Percentiles rank a stretch among this genome's conserved stretches.
These are phyloP conservation scores for Leersia perrieri DNA, from an alignment of 176 grass and related monocot genomes.

Conservation along the genomic window DNA sequence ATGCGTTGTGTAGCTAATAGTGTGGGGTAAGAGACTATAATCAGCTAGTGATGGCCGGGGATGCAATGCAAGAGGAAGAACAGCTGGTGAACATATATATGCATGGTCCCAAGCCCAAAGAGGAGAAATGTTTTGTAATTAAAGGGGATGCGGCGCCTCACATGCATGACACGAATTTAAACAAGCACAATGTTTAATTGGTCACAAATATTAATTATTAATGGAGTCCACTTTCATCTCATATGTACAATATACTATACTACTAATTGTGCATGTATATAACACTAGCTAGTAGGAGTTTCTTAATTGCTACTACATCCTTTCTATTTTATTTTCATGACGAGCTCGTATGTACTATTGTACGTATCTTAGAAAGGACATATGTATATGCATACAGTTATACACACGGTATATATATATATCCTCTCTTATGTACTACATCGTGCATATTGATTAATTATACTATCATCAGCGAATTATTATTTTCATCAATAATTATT, in stretches of 20 bases:
- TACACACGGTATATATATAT: neutral
- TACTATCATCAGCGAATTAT: neutral
- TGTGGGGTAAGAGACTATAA: conserved; percentile 27
- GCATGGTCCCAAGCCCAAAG: conserved; percentile 38
- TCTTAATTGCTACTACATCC: neutral
- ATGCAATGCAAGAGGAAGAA: conserved; percentile 24
- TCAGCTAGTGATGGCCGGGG: neutral
- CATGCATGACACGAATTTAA: conserved; percentile 27
- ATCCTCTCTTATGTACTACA: neutral
- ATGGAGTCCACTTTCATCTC: neutral
- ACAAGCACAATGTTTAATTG: conserved; percentile 18
- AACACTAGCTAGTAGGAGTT: too few relatives aligned
- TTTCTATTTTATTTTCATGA: neutral
- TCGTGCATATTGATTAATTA: neutral
- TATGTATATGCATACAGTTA: neutral
- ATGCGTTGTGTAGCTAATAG: conserved; percentile 16
- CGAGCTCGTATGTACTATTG: neutral
- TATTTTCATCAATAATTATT: neutral
- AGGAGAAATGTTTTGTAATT: neutral
- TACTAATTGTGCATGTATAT: neutral
- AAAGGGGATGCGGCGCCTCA: conserved; percentile 15
- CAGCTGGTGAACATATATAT: neutral
- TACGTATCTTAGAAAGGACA: neutral
- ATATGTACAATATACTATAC: neutral
- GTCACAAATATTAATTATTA: conserved; percentile 4